phyloP scores from a whole-genome alignment of 2,329 filamentous ascomycete species.

The Colletotrichum sp. region DNA sequence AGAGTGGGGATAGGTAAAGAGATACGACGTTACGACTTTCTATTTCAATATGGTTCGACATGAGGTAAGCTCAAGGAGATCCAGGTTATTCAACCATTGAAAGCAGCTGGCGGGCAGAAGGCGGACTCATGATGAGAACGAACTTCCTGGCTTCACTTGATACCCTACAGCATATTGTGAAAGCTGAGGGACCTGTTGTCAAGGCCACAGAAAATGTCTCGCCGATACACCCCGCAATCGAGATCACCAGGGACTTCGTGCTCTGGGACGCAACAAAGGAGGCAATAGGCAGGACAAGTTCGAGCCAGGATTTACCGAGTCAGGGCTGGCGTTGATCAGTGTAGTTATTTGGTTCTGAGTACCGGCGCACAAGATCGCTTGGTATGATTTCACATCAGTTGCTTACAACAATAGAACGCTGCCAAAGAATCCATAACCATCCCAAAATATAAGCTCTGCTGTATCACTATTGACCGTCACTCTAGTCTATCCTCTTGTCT shows the following conservation, averaged over 20 bases:
- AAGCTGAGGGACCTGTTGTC: too few relatives aligned
- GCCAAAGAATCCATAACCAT: background rate
- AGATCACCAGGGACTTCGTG: too few relatives aligned
- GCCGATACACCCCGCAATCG: too few relatives aligned
- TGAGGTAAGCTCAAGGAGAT: too few relatives aligned
- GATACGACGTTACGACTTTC: background rate
- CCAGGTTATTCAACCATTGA: too few relatives aligned
- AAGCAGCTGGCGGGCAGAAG: too few relatives aligned
- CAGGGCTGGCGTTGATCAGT: background rate
- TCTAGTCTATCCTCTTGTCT: fast-evolving
- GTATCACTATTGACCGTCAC: background rate
- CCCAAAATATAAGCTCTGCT: background rate
- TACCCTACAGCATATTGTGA: too few relatives aligned
- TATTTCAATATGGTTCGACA: too few relatives aligned
- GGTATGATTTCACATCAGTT: background rate
- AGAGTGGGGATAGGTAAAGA: background rate
- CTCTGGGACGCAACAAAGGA: too few relatives aligned
- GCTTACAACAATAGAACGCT: background rate
- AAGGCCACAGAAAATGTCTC: too few relatives aligned
- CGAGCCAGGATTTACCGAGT: background rate
- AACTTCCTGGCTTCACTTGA: too few relatives aligned
- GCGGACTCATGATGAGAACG: fast-evolving
- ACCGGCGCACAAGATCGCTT: background rate
- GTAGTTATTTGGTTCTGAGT: background rate
- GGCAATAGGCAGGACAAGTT: background rate